Conservation (phyloP, 164 flowering plant genomes). For the Cinnamomum chago region DNA sequence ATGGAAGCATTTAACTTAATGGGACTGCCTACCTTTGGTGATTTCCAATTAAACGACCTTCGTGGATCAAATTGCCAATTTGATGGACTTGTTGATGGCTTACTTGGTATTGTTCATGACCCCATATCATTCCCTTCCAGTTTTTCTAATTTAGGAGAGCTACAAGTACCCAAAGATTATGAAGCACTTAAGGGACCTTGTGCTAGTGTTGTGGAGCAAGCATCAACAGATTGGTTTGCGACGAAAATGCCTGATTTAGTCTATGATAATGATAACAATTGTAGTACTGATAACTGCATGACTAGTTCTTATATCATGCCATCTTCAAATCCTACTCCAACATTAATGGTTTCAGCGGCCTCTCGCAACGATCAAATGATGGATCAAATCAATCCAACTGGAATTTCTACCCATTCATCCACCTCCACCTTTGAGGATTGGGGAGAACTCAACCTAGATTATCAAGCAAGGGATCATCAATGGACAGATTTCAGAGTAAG, state of each 20-base stretch:
- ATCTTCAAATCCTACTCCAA: slow-evolving; percentile 11
- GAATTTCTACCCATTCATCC: slow-evolving; percentile 21
- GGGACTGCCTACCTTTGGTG: slow-evolving; percentile 6
- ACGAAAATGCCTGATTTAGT: not conserved
- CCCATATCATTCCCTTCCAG: not conserved
- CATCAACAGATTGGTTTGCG: not conserved
- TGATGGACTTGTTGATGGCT: slow-evolving; percentile 4
- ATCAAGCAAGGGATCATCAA: slow-evolving; percentile 27
- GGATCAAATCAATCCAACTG: slow-evolving; percentile 16
- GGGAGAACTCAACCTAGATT: slow-evolving; percentile 40
- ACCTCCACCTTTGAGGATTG: slow-evolving; percentile 37
- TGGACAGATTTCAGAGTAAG: slow-evolving; percentile 46
- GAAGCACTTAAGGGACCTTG: slow-evolving; percentile 4
- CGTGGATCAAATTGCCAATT: slow-evolving; percentile 7
- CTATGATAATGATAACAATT: not conserved
- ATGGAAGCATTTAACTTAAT: slow-evolving; percentile 13
- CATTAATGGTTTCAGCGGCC: slow-evolving; percentile 11
- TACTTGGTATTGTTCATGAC: slow-evolving; percentile 6
- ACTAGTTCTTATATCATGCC: slow-evolving; percentile 1
- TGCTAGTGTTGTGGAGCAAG: not conserved
- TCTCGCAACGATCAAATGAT: slow-evolving; percentile 17
- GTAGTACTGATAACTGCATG: not conserved
- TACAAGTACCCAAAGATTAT: slow-evolving; percentile 8
- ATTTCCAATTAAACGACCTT: slow-evolving; percentile 8
- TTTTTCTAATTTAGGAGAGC: slow-evolving; percentile 4